Base-by-base conservation (phyloP, 140 eudicot genomes). In the Flaveria floridana region DNA sequence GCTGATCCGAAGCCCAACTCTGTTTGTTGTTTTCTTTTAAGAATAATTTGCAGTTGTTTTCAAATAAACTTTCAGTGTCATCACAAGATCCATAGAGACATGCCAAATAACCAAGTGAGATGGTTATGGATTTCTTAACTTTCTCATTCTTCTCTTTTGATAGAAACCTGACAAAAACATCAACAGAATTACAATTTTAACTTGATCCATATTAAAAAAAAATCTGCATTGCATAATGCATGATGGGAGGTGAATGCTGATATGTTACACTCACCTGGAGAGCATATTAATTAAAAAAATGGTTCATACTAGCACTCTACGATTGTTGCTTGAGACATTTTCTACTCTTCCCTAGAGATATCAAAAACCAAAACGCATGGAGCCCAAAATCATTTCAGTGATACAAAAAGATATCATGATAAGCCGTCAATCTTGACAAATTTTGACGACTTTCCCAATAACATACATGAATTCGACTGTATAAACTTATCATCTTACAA, bases 101-200 rank as follows among this genome's bases (percentile, higher is more conserved):
- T 57, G 95, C 97, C 82, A 95, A 79, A 78, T 82, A 82, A 74
- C 99, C 96, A 58, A 91, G 82, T 76, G 81, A 68, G 72, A 84
- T 80, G 61, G 95, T 75, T 71, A 95, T 72, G 16, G 79, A 76
- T 86, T 84, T 88, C 87, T 80, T 95, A 41, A 89, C 87, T 82
- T 79, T 82, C 58, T 81, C 97, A 81, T 63, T 73, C 66, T 77
- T 79, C 88, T 91, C 97, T 61, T 82, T 72, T 75, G 58, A 83
- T 75, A 95, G 72, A 64, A 69, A 76, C 78, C 99, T 95, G 86
- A 51, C 62, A 75, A 75, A 16, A 53, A 70, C 23, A 42, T 34
- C 55, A 76, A 28, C 37, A 2, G 13, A 58, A 61, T 71, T 15
- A 53, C 51, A 76, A 20, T 37, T 44, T 19, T 26, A 46, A 11